Base-by-base conservation (phyloP, 192 early-diverging fungal genomes). In the Geosiphon pyriformis region DNA sequence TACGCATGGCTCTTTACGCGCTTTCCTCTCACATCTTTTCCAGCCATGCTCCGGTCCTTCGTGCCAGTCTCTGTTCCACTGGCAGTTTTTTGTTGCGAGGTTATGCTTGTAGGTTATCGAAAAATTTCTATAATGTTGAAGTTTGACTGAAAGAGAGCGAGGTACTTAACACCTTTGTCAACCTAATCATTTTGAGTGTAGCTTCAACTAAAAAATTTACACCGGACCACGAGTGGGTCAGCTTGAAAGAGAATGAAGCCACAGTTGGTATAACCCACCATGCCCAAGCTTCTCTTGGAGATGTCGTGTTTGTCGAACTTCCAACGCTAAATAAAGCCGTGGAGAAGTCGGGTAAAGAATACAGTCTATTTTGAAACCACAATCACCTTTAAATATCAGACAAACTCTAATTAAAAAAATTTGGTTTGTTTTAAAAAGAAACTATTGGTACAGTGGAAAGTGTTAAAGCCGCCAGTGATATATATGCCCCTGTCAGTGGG, bases 381-480 rank as follows among this genome's bases (percentile, higher is more conserved):
- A 22, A 27, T 32, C 65, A 22, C 0, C 25, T 23, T 32, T 30
- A 30, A 37, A 20, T 29, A 65, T 20, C 18, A 23, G 29, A 53
- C 18, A 26, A 1, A 3, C 1, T 2, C 3, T 23, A 34, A 4
- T 53, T 20, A n/a, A n/a, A n/a, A n/a, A n/a, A n/a, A 18, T 53
- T 53, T 26, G n/a, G 32, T 22, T 42, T 25, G 18, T 57, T 31
- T 29, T 68, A 17, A 7, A 70, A 73, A 81, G 89, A 85, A 1
- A 48, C 70, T 59, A 79, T 93, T n/a, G 88, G 90, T 65, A 88
- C 88, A 35, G 89, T 98, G 52, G 95, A 98, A 76, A 90, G 87
- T 35, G 95, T 98, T 72, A 98, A 98, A 84, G 94, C 95, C 58
- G 91, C 93, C 49, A 86, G 82, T 64, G 95, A 98, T 65, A 87